Evolutionary conservation across 2,329 filamentous ascomycete genomes (phyloP), one percentile per base, ranked within the genome.

Genomic region (Chaetomium strumarium): DNA sequence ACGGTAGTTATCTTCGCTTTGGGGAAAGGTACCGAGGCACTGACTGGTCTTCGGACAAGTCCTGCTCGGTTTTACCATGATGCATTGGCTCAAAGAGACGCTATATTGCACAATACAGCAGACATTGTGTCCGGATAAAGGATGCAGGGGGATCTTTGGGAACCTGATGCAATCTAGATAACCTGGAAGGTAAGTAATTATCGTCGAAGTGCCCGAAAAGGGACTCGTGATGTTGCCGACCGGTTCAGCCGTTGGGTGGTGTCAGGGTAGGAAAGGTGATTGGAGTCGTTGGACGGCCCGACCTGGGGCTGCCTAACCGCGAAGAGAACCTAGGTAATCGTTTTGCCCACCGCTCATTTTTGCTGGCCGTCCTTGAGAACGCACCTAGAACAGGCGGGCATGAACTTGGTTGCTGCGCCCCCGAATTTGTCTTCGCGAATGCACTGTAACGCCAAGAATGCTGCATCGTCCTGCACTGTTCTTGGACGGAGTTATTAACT

Each of bases 361-460:
- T 46, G 54, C 38, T 45, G 54, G 50, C 24, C 36, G 34, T n/a
- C 10, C 13, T 24, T 13, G 19, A 17, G 33, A n/a, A 4, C 47
- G 13, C 54, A 56, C 50, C n/a, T 29, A 47, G 41, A 53, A 53
- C 43, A 48, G 47, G 54, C 54, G 54, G 54, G 54, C 48, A 48
- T 50, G 46, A 41, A 34, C 46, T 33, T 31, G 20, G 16, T 19
- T 52, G 53, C 53, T 55, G 53, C 46, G 49, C 49, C 53, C 41
- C 45, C 49, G 13, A 41, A 38, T 9, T 31, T 39, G 14, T 36
- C 40, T 36, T 36, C 30, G 34, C 17, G 16, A 19, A 42, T 49
- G 40, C 45, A 42, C 48, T 49, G 30, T 42, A 50, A 46, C 46
- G 24, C 42, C 53, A 36, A 24, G 20, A 13, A 7, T 9, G 11